These are phyloP conservation scores for Cenchrus americanus DNA, from an alignment of 176 grass and related monocot genomes.

Conservation along the genomic window DNA sequence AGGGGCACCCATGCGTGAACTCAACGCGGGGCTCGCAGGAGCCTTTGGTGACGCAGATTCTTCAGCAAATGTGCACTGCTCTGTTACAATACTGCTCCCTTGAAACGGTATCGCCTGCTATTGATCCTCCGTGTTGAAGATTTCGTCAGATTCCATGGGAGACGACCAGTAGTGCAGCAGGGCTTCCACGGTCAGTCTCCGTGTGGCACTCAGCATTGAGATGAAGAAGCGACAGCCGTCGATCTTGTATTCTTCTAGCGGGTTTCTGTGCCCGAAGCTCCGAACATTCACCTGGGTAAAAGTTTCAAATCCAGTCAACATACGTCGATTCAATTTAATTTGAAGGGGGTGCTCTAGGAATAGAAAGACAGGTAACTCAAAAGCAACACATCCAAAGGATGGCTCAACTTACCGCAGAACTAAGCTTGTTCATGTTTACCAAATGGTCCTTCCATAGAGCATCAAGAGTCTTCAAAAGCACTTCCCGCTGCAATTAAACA, in stretches of 20 bases:
- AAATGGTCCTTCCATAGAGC: conserved; percentile 90
- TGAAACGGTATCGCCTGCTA: not conserved
- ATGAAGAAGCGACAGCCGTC: conserved; percentile 96
- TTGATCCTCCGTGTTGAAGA: conserved; percentile 55
- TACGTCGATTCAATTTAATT: not conserved
- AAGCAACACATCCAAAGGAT: conserved; percentile 13
- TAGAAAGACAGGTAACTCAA: not conserved
- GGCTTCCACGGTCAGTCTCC: conserved; percentile 75
- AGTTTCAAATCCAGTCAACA: not conserved
- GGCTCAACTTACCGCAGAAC: conserved; percentile 69
- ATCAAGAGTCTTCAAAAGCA: conserved; percentile 92
- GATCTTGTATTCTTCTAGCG: conserved; percentile 97
- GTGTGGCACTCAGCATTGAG: conserved; percentile 86
- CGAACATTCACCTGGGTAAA: conserved; percentile 82
- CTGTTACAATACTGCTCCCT: no score
- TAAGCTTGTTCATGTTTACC: conserved; percentile 99
- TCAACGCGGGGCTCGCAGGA: not conserved
- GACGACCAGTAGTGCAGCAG: conserved; percentile 87
- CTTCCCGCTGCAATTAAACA: conserved; percentile 75
- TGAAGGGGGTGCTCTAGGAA: not conserved
- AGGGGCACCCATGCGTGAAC: not conserved
- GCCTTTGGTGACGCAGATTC: not conserved
- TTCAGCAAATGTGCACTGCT: not conserved
- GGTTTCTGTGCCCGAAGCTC: conserved; percentile 96
- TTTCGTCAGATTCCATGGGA: conserved; percentile 70